phyloP scores from a whole-genome alignment of 2,329 filamentous ascomycete species.

The Chalara sp. region DNA sequence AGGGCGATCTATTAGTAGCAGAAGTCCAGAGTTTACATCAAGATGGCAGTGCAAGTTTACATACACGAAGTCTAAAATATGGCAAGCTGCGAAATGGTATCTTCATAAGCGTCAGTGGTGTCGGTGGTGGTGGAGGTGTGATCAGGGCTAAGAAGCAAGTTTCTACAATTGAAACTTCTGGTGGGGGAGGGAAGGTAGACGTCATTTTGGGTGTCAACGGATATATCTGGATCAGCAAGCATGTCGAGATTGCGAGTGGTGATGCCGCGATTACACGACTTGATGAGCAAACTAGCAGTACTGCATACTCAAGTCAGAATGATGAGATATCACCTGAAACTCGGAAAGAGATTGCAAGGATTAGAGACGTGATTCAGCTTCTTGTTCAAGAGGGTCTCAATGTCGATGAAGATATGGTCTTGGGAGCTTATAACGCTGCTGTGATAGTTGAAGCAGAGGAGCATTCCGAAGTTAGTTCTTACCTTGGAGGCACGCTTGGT shows the following conservation, averaged over 20 bases:
- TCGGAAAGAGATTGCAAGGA: constrained; percentile 79
- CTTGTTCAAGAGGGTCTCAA: constrained; percentile 75
- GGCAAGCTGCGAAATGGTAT: constrained; percentile 92
- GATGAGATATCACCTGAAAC: constrained; percentile 72
- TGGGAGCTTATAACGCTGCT: constrained; percentile 73
- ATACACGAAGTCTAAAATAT: constrained; percentile 87
- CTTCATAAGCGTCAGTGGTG: constrained; percentile 75
- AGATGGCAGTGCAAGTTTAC: constrained; percentile 80
- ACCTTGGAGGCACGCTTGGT: constrained; percentile 42
- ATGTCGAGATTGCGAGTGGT: constrained; percentile 54
- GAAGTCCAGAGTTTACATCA: constrained; percentile 87
- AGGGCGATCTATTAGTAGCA: constrained; percentile 88
- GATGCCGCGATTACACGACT: constrained; percentile 65
- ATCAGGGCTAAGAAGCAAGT: constrained; percentile 79
- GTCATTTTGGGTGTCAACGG: constrained; percentile 92
- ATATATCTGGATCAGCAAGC: constrained; percentile 91
- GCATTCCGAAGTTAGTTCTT: constrained; percentile 48
- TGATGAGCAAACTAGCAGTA: constrained; percentile 78
- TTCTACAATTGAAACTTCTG: constrained; percentile 64
- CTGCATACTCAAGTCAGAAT: constrained; percentile 93
- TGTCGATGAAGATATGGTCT: constrained; percentile 87
- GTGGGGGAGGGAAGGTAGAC: constrained; percentile 63
- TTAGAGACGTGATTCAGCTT: constrained; percentile 74
- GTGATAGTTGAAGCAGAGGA: constrained; percentile 63
- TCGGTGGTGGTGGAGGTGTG: constrained; percentile 73